Conservation (phyloP, 2,329 filamentous ascomycete species). For the Alternaria gansuensis region DNA sequence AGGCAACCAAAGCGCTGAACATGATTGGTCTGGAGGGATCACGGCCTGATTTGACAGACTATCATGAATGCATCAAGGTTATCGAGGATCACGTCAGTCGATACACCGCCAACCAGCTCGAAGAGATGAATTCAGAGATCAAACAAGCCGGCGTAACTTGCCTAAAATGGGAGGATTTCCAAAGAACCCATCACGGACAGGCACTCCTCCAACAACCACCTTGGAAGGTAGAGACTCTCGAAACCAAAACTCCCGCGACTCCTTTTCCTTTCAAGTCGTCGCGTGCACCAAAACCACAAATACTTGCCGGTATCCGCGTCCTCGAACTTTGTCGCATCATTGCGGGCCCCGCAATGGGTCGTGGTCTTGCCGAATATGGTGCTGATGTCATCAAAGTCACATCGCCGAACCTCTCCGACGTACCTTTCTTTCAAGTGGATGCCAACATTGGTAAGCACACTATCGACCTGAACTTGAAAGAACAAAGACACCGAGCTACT, state of each 20-base stretch:
- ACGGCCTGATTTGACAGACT: conserved; percentile 65
- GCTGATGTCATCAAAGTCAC: conserved; percentile 78
- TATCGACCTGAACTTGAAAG: conserved; percentile 69
- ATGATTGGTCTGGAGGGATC: conserved; percentile 74
- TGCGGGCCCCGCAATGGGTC: conserved; percentile 75
- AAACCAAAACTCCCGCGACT: conserved; percentile 60
- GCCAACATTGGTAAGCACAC: conserved; percentile 76
- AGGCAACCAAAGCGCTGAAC: conserved; percentile 72
- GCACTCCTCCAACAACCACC: conserved; percentile 54
- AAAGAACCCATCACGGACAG: conserved; percentile 53
- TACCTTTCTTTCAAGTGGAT: conserved; percentile 77
- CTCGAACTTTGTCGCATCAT: conserved; percentile 80
- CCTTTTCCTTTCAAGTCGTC: conserved; percentile 58
- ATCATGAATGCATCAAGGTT: conserved; percentile 53
- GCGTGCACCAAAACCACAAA: conserved; percentile 46
- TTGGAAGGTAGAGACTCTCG: conserved; percentile 62
- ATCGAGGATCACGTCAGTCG: conserved; percentile 56
- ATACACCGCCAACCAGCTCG: conserved; percentile 52
- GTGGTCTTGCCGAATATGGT: conserved; percentile 77
- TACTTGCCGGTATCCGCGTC: conserved; percentile 71
- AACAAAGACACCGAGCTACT: conserved; percentile 59
- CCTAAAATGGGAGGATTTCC: conserved; percentile 55
- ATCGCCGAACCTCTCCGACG: conserved; percentile 71
- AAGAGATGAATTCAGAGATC: conserved; percentile 54
- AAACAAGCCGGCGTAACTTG: conserved; percentile 56